Evolutionary conservation across 805 yeast genomes (phyloP), one percentile per base, ranked within the genome.

Genomic region (Wickerhamiella spandovensis): DNA sequence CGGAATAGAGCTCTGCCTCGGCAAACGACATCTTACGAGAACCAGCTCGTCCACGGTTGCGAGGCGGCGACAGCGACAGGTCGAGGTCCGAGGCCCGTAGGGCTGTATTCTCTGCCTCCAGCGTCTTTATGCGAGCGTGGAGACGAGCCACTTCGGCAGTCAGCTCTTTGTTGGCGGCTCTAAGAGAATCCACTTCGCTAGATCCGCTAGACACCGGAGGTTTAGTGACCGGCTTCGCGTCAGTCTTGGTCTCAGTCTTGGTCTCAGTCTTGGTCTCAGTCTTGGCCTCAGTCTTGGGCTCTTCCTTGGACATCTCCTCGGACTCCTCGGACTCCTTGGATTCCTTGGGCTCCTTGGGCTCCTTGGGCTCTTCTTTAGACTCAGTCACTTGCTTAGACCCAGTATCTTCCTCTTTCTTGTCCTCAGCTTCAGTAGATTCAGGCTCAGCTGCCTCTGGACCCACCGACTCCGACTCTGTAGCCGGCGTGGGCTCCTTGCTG

Each of bases 1-100:
- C 77, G 28, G 74, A 61, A 48, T 71, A 70, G 22, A 66, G 55
- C 28, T 65, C 69, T 17, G 66, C 64, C 46, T 61, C 67, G 13
- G 60, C 64, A 44, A 60, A 62, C 28, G 66, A 63, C 8, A 67
- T 46, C 3, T 42, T 35, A 12, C 21, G 32, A 6, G 17, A 18
- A 24, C 46, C 48, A 8, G 39, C 25, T 15, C 45, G 48, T 10
- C 37, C 32, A 8, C 38, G 44, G 43, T 43, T 12, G n/a, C 25
- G 43, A 38, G 51, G 58, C 5, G 62, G 56, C 20, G 60, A 57
- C 21, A 56, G 50, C 41, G 60, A 58, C 17, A 59, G 51, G 18
- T 57, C 62, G 15, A 51, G 43, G 9, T 58, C 60, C 30, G 46
- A 47, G 42, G 41, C 52, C 50, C 39, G 58, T 35, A 38, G 35